Evolutionary conservation across 2,329 filamentous ascomycete genomes (phyloP), one percentile per base, ranked within the genome.

Genomic region (Aspergillus udagawae): DNA sequence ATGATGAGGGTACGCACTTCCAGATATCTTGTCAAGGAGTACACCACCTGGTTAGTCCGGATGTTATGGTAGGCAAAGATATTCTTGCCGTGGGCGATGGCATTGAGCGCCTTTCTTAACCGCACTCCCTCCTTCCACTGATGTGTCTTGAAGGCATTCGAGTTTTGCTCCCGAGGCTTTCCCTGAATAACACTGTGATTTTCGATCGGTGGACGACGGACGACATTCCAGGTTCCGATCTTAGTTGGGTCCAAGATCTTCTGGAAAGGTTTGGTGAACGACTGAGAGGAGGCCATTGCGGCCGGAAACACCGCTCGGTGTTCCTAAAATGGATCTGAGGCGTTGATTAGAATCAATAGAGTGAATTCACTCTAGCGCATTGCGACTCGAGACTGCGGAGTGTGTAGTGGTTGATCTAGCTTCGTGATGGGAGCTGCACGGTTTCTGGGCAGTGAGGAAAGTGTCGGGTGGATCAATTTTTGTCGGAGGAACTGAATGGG

Each of bases 61-160:
- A 84, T 75, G 69, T 87, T 80, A 65, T 79, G 79, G 73, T 86
- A 88, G 67, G 82, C 80, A 70, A 84, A 87, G 66, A 88, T 85
- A 70, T 85, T 79, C 65, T 81, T 77, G 58, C 84, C 84, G 63
- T 83, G 80, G 4, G 70, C 72, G 54, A 80, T 63, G 54, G 77
- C 74, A 54, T 77, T 75, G 59, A 81, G 68, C 29, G 79, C 78
- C 68, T 77, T 79, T 59, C 71, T 70, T 65, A 77, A 67, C 64
- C 76, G 72, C 44, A 65, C 67, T 23, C 69, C 68, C 58, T 79
- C 76, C 49, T 71, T 71, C 20, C 58, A 61, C 59, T 69, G 66
- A 52, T 72, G 70, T 58, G 72, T 63, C 62, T 73, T 73, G 62
- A 71, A 76, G n/a, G 77, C 76, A 66, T 75, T 77, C 2, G 77